phyloP scores from a whole-genome alignment of 208 protist genomes.

The Trichomonas tenax region DNA sequence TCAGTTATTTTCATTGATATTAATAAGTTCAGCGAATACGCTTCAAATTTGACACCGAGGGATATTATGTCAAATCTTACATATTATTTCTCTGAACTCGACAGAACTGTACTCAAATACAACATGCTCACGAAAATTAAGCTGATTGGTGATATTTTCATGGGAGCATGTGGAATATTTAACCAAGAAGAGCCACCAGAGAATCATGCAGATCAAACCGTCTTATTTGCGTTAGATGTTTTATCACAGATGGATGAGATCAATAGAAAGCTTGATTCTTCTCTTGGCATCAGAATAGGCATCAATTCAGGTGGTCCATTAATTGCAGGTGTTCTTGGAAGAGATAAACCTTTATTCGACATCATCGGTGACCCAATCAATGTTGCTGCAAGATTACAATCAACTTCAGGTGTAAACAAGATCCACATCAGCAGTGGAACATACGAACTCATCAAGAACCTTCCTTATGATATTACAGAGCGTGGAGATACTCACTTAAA shows the following conservation, averaged over 20 bases:
- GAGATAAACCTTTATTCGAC: background rate
- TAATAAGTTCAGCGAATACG: background rate
- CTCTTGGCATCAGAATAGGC: background rate
- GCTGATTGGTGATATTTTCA: background rate
- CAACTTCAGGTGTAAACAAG: too few species aligned
- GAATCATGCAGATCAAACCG: background rate
- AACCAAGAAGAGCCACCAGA: background rate
- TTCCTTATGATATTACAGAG: background rate
- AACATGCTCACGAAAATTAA: background rate
- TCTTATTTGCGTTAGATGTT: background rate
- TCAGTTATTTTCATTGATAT: conserved; percentile 8
- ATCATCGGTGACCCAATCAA: background rate
- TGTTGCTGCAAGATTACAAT: background rate
- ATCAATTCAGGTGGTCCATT: background rate
- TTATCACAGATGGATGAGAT: background rate
- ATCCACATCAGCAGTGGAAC: background rate
- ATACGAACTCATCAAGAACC: background rate
- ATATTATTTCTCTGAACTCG: background rate
- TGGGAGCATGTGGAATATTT: background rate
- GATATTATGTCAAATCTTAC: background rate
- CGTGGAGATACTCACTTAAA: background rate
- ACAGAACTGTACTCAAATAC: background rate
- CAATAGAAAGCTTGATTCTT: background rate
- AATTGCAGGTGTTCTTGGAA: background rate
- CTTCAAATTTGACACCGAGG: background rate